Evolutionary conservation across 305 asterid genomes (phyloP).

Genomic region (Lippia alba): DNA sequence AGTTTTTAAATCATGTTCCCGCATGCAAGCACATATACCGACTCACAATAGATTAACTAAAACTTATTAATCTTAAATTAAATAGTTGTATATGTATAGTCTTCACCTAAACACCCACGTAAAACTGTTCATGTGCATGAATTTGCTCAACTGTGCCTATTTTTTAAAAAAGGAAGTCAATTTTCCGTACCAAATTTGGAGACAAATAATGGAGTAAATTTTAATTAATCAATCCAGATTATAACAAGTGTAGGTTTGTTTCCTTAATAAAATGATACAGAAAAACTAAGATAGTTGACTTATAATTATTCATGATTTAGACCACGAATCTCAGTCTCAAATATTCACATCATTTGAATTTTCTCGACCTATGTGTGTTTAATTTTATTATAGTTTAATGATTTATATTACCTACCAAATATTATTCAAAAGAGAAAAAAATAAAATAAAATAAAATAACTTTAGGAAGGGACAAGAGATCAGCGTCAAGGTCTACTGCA

Average conservation of each 20-base stretch:
- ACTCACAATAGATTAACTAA: conserved; percentile 31
- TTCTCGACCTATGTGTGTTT: neutral
- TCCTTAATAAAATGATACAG: neutral
- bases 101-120: conserved; percentile 37
- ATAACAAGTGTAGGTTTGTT: conserved; percentile 17
- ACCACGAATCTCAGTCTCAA: neutral
- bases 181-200: conserved; percentile 30
- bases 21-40: conserved; percentile 25
- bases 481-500: conserved; percentile 29
- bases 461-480: conserved; percentile 6
- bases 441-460: neutral
- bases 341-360: neutral
- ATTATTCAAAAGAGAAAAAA: neutral
- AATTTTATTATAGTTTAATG: neutral
- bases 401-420: conserved; percentile 20
- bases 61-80: conserved; percentile 25
- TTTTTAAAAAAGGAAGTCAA: conserved; percentile 33
- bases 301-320: conserved; percentile 24
- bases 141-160: conserved; percentile 39
- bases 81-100: conserved; percentile 22
- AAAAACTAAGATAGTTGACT: conserved; percentile 31
- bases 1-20: neutral
- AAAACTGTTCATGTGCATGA: conserved; percentile 36
- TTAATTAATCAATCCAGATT: neutral
- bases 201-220: neutral